Conservation (phyloP, 495 filamentous ascomycete genomes). For the Penicillium tannophilum region DNA sequence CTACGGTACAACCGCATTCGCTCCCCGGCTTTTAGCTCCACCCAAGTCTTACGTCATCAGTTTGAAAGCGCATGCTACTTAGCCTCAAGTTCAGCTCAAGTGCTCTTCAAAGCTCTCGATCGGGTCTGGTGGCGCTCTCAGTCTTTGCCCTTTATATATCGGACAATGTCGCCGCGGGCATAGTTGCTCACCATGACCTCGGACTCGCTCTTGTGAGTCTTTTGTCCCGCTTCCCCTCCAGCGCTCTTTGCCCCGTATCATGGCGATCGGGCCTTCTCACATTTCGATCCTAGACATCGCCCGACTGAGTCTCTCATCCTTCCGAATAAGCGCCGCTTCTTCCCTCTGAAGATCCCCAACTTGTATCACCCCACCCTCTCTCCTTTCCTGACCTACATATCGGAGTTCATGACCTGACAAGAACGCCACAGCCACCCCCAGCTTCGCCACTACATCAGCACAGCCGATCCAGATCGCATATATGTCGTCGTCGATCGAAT, state of each 20-base stretch:
- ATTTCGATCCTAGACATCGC: slow-evolving; percentile 46
- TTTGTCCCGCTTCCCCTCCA: slow-evolving; percentile 17
- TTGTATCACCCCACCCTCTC: slow-evolving; percentile 51
- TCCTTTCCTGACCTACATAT: background rate
- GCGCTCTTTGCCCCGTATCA: slow-evolving; percentile 7
- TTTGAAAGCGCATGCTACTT: slow-evolving; percentile 26
- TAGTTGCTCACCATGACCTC: slow-evolving; percentile 47
- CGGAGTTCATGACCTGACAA: slow-evolving; percentile 12
- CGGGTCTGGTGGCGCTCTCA: slow-evolving; percentile 16
- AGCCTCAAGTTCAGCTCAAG: slow-evolving; percentile 14
- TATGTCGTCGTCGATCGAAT: slow-evolving; percentile 79
- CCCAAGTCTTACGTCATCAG: slow-evolving; percentile 49
- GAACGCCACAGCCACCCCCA: slow-evolving; percentile 74
- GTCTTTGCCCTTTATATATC: slow-evolving; percentile 17
- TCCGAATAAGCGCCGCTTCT: slow-evolving; percentile 69
- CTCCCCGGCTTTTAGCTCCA: slow-evolving; percentile 37
- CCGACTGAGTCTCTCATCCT: slow-evolving; percentile 63
- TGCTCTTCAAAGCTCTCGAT: slow-evolving; percentile 11
- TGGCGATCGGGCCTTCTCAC: slow-evolving; percentile 16
- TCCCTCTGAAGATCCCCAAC: slow-evolving; percentile 71
- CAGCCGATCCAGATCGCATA: slow-evolving; percentile 70
- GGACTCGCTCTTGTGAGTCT: slow-evolving; percentile 45
- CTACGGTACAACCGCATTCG: slow-evolving; percentile 23
- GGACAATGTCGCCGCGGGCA: slow-evolving; percentile 40
- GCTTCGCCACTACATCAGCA: slow-evolving; percentile 86